A percentile compares a stretch with the other conserved stretches of the same genome.
These are phyloP conservation scores for Ganoderma boninense DNA, from an alignment of 1,284 basidiomycete species.

Conservation along the genomic window DNA sequence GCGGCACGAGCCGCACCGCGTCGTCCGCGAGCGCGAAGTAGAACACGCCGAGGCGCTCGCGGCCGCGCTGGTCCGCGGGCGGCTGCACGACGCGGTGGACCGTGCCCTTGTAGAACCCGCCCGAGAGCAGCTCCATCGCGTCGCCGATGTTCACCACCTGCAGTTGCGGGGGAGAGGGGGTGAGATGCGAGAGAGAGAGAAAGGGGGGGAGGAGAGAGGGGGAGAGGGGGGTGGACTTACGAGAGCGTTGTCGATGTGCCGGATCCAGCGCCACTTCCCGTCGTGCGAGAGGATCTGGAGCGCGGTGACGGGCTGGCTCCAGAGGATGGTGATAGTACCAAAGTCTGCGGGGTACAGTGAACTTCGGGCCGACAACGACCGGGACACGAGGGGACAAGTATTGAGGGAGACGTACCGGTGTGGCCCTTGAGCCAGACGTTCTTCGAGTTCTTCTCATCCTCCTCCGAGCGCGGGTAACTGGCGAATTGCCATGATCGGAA, in stretches of 20 bases:
- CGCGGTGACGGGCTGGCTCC: conserved; percentile 65
- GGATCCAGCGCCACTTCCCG: conserved; percentile 66
- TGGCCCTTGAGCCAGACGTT: conserved; percentile 65
- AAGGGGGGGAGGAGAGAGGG: neutral
- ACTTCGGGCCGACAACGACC: too few species aligned
- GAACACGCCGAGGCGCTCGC: conserved; percentile 50
- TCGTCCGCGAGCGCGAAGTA: conserved; percentile 50
- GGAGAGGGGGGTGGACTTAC: conserved; percentile 41
- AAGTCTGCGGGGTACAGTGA: conserved; percentile 50
- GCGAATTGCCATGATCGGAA: too few species aligned
- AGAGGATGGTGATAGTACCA: conserved; percentile 61
- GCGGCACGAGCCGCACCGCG: conserved; percentile 39
- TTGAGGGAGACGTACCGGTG: conserved; percentile 13
- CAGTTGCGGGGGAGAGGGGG: neutral
- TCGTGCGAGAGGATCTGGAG: conserved; percentile 62
- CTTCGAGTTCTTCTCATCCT: conserved; percentile 60
- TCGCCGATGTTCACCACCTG: conserved; percentile 55
- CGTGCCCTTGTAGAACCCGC: conserved; percentile 52
- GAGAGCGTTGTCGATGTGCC: conserved; percentile 64
- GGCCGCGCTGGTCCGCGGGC: conserved; percentile 54
- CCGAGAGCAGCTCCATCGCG: conserved; percentile 52
- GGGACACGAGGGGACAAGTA: neutral
- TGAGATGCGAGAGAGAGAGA: neutral
- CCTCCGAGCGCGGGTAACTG: conserved; percentile 45
- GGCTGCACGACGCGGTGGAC: conserved; percentile 56